Percentiles rank a stretch among this genome's conserved stretches.
Conservation (phyloP, 2,329 filamentous ascomycete species). For the Colletotrichum viniferum region DNA sequence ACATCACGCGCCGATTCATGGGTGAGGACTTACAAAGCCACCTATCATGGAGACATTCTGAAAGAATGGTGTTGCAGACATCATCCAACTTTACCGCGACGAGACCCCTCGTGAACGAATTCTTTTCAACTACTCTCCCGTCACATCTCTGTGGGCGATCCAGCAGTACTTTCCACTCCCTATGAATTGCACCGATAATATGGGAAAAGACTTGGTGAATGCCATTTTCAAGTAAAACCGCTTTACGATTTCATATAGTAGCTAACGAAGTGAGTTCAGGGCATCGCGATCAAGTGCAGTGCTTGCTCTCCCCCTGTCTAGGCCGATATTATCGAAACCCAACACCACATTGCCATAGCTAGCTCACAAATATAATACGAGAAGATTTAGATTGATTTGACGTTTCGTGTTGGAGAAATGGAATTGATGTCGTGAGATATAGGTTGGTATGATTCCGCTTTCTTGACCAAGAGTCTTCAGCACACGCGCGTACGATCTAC, state of each 20-base stretch:
- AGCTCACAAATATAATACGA: not conserved
- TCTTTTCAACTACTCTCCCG: conserved; percentile 15
- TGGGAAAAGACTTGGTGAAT: conserved; percentile 1
- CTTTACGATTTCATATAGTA: not conserved
- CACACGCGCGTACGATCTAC: not conserved
- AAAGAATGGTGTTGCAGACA: not conserved
- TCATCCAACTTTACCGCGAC: conserved; percentile 8
- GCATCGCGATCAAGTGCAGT: conserved; percentile 1
- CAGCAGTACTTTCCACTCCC: conserved; percentile 12
- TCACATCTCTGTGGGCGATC: conserved; percentile 5
- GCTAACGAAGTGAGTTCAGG: not conserved
- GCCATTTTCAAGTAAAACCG: not conserved
- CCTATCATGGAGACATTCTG: not conserved
- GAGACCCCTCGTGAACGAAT: conserved; percentile 3
- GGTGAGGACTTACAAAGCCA: not conserved
- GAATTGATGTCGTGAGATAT: not conserved
- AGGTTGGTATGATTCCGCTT: not conserved
- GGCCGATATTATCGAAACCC: not conserved
- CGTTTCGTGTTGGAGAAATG: not conserved
- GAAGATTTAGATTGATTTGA: not conserved
- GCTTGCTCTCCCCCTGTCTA: not conserved
- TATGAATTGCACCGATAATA: not conserved
- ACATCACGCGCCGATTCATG: conserved; percentile 6
- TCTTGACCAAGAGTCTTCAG: not conserved
- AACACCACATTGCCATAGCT: not conserved